Evolutionary conservation across 257 asterid genomes (phyloP), one percentile per base, ranked within the genome.

Genomic region (Solanum lycopersicoides): DNA sequence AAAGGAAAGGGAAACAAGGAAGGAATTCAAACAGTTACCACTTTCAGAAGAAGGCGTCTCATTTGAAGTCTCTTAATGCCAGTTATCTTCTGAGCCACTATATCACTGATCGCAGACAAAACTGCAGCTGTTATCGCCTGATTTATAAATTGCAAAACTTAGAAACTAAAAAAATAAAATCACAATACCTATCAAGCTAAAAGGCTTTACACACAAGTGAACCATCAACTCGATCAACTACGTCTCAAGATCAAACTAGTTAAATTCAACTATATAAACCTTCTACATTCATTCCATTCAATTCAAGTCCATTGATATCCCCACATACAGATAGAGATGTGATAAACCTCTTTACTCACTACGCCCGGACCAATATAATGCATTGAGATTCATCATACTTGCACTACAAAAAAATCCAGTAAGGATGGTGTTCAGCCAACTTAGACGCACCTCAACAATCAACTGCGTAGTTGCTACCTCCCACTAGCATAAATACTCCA

Each of bases 41-140:
- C 98, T 95, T 94, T 94, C 87, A 95, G 97, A 89, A 96, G 92
- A 87, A 96, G 94, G 89, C 98, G 97, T 93, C 90, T 94, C 89
- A 94, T 88, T 88, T 95, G 99, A 92, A 96, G 93, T 77, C 92
- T 96, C 88, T 92, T 94, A 89, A 94, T 92, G 72, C 99, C 98
- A 45, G 98, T 89, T 20, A 96, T 95, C 93, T 95, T 96, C 88
- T 96, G 99, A 71, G 99, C 93, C 87, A 90, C 97, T 86, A 93
- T 88, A 87, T 96, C 99, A 87, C 98, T 95, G 37, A 93, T 87
- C 6, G 98, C 98, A 25, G 99, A 96, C 85, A 96, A 47, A 39
- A 90, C 91, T 63, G 97, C 99, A 0, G 97, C 99, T 71, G 99
- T 96, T 74, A 96, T 88, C 66, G 93, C 91, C 99, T 95, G 89